These are phyloP conservation scores for Cladosporium sp. DNA, from an alignment of 2,329 filamentous ascomycete genomes.

Conservation along the genomic window DNA sequence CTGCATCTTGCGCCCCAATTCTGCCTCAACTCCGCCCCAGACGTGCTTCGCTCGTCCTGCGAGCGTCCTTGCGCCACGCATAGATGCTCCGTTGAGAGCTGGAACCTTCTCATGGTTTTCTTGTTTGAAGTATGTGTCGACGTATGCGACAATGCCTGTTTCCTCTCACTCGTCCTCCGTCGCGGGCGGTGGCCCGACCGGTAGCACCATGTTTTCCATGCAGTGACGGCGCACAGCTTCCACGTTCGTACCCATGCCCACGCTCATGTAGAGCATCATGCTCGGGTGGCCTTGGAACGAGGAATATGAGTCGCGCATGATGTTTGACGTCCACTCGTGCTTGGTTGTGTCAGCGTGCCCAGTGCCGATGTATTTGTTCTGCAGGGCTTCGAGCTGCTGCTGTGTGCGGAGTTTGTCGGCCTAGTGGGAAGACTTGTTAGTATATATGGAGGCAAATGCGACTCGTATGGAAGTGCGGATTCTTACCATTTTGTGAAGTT, in stretches of 20 bases:
- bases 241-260: conserved; percentile 79
- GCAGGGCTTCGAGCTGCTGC: conserved; percentile 95
- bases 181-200: conserved; percentile 45
- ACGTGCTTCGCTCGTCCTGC: neutral
- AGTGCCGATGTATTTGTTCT: conserved; percentile 93
- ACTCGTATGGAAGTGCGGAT: neutral
- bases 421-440: conserved; percentile 39
- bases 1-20: neutral
- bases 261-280: conserved; percentile 82
- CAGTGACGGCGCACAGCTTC: conserved; percentile 78
- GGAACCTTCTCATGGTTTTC: too few relatives aligned
- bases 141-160: neutral
- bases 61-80: neutral
- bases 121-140: neutral
- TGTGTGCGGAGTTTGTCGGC: conserved; percentile 97
- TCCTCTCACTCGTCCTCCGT: conserved; percentile 19
- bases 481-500: conserved; percentile 15
- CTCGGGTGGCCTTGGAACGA: conserved; percentile 89
- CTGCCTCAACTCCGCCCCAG: conserved; percentile 1
- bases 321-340: conserved; percentile 97
- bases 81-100: neutral
- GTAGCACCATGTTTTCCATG: conserved; percentile 72
- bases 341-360: conserved; percentile 95
- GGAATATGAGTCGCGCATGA: conserved; percentile 88
- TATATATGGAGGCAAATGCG: neutral